phyloP scores from a whole-genome alignment of 148 eudicot species.

The Vaccinium myrtillus region DNA sequence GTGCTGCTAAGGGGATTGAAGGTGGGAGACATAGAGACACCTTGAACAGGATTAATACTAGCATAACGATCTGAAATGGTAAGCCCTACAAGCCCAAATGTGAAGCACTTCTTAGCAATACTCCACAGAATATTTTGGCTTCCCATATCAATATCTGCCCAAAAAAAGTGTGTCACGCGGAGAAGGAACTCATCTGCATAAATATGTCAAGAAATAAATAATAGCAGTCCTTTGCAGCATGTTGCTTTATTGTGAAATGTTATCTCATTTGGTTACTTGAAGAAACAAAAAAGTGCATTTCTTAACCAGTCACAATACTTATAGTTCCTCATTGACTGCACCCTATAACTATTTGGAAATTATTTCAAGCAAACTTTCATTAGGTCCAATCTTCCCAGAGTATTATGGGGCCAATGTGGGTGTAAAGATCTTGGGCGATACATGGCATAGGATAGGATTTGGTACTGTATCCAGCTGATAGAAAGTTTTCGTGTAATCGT shows the following conservation, averaged over 20 bases:
- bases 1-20: conserved; percentile 60
- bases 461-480: not conserved
- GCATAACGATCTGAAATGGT: conserved; percentile 74
- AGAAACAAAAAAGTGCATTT: not conserved
- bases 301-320: not conserved
- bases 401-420: not conserved
- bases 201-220: not conserved
- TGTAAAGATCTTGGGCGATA: not conserved
- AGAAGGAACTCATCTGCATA: conserved; percentile 31
- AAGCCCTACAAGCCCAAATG: conserved; percentile 61
- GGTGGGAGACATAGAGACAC: conserved; percentile 86
- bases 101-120: conserved; percentile 53
- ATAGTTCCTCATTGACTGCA: not conserved
- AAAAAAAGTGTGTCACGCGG: conserved; percentile 21
- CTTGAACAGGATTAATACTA: conserved; percentile 53
- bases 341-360: not conserved
- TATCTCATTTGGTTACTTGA: not conserved
- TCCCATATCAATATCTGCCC: conserved; percentile 41
- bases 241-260: too few relatives aligned
- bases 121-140: conserved; percentile 48
- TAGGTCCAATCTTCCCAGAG: not conserved
- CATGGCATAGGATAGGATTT: not conserved
- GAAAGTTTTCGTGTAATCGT: not conserved
- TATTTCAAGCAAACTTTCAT: not conserved
- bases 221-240: not conserved